Percentiles rank a stretch among this genome's conserved stretches.
These are phyloP conservation scores for Venturia oleaginea DNA, from an alignment of 2,329 filamentous ascomycete species.

Conservation along the genomic window DNA sequence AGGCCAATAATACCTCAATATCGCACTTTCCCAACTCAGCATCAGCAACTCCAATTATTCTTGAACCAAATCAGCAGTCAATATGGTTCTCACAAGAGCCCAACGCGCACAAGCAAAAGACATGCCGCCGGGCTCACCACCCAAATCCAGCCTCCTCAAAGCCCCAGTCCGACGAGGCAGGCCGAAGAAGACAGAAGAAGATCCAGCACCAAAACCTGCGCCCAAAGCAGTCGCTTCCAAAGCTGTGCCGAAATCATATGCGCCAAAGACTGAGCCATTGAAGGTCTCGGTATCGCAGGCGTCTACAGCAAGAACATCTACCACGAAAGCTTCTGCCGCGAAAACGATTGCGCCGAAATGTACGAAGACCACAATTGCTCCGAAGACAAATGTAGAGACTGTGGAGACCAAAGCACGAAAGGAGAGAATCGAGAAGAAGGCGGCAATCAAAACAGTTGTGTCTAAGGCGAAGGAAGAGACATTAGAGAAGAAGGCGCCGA, in stretches of 20 bases:
- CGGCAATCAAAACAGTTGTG: not conserved
- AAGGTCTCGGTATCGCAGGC: not conserved
- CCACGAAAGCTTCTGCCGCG: conserved; percentile 6
- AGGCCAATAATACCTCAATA: not conserved
- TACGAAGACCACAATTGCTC: not conserved
- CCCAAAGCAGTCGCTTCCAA: not conserved
- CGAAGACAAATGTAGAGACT: not conserved
- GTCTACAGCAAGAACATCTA: not conserved
- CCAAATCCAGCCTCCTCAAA: not conserved
- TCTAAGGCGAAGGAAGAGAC: not conserved
- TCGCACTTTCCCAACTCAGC: not conserved
- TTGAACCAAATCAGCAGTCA: not conserved
- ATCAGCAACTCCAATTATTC: not conserved
- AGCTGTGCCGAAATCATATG: not conserved
- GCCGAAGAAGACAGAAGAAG: conserved; percentile 7
- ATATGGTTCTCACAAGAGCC: conserved; percentile 12
- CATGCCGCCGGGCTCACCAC: not conserved
- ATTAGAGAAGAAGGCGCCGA: not conserved
- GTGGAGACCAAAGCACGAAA: not conserved
- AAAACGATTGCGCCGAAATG: conserved; percentile 3
- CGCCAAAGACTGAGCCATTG: not conserved
- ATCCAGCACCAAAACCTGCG: not conserved
- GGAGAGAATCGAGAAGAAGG: not conserved
- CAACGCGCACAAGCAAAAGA: conserved; percentile 10
- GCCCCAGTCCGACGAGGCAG: conserved; percentile 9